These are phyloP conservation scores for Hypoxylon trugodes DNA, from an alignment of 495 filamentous ascomycete genomes.

Conservation along the genomic window DNA sequence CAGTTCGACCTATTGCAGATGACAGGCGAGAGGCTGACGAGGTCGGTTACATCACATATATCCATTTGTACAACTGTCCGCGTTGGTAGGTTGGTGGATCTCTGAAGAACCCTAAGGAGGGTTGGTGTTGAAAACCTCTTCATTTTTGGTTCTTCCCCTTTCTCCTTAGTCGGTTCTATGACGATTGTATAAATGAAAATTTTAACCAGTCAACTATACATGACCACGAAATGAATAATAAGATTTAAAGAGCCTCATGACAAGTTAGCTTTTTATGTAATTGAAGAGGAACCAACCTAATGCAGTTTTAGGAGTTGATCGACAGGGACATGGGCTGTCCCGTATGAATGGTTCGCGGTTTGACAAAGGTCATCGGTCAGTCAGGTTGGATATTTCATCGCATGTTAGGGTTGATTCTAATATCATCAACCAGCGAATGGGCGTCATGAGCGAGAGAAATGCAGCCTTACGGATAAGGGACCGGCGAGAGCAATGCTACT, in stretches of 20 bases:
- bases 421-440: neutral
- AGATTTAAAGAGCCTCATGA: constrained; percentile 12
- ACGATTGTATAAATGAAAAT: neutral
- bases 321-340: constrained; percentile 32
- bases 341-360: constrained; percentile 25
- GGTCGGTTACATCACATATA: constrained; percentile 30
- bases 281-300: constrained; percentile 1
- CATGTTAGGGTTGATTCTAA: constrained; percentile 10
- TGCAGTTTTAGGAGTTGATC: constrained; percentile 18
- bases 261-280: constrained; percentile 3
- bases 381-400: constrained; percentile 15
- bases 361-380: constrained; percentile 10
- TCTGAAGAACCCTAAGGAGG: neutral
- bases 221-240: neutral
- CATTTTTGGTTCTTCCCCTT: too few species aligned
- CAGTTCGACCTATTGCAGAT: neutral
- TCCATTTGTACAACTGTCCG: constrained; percentile 2
- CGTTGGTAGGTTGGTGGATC: neutral
- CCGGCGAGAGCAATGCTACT: neutral
- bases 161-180: neutral
- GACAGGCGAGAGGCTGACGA: constrained; percentile 26
- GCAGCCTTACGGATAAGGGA: constrained; percentile 3
- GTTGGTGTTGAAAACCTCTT: neutral
- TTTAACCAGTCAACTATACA: neutral
- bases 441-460: neutral